Evolutionary conservation across 345 rosid species (phyloP), one percentile per base, ranked within the genome.

Genomic region (Populus simonii): DNA sequence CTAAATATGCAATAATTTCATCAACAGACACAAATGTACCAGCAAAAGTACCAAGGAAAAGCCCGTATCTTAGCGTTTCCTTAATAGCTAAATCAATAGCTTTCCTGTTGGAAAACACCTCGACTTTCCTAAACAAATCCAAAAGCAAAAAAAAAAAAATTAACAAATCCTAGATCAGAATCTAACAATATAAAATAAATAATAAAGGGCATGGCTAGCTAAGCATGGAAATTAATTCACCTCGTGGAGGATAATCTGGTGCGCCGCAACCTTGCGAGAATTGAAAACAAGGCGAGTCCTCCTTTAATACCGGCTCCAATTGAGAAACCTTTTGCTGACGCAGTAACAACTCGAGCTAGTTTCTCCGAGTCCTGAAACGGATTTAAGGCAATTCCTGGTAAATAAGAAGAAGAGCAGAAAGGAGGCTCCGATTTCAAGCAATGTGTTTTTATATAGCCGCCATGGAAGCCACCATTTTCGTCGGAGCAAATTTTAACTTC

Each of bases 261-360:
- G 66, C 99, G 93, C 33, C 88, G 85, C 79, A 92, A 84, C 59
- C 96, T 88, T 72, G 88, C 85, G 9, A 95, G 83, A 84, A 93
- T 80, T 5, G 97, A 88, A 86, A 95, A 95, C 78, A 95, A 80
- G 72, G 93, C 90, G 25, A 95, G 84, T 76, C 99, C 99, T 25
- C 99, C 99, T 90, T 93, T 93, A 59, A 95, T 85, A 41, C 99
- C 99, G 22, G 98, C 93, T 71, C 99, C 99, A 47, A 95, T 91
- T 35, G 98, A 87, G 89, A 93, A 95, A 61, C 97, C 97, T 86
- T 89, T 95, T 13, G 65, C 84, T 2, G 93, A 87, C 71, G 99
- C 97, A 12, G 85, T 80, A 33, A 92, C 25, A 35, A 91, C 80
- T 84, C 99, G 89, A 39, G 87, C 74, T 33, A 95, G 80, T 87